Base-by-base conservation (phyloP, 345 rosid genomes). In the Eucalyptus curtisii region DNA sequence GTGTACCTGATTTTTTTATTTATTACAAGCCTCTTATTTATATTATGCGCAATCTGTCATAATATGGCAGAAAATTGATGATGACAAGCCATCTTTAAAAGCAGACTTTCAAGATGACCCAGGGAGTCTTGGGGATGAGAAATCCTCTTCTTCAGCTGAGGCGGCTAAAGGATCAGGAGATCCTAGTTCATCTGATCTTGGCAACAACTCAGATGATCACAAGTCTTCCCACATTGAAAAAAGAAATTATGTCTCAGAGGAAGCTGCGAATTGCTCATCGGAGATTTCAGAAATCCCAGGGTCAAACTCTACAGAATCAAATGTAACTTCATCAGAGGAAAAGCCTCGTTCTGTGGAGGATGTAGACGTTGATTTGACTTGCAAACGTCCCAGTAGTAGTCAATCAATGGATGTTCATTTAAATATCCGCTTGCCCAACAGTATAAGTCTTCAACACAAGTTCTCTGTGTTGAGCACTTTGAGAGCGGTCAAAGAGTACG, bases 371-470 rank as follows among this genome's bases (percentile, higher is more conserved):
- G 87, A 86, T 37, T 42, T 66, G 55, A 86, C 66, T n/a, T 90
- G 85, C 52, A 86, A 66, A 50, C 42, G 31, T 87, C 87, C 87
- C 25, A 86, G 64, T 80, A 88, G 84, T 50, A 92, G 76, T 86
- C 90, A 79, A 50, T 90, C 92, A 66, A 92, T 90, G 91, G 97
- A 95, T 89, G 96, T 94, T 90, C 92, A 93, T 91, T 89, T 97
- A 89, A 95, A 93, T 93, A 96, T 97, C 87, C 93, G 97, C 59
- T 90, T 97, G 90, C 99, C 95, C 82, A 90, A 93, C 90, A 95
- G 98, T 87, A 88, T 71, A 90, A 94, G 92, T 92, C 94, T 97
- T 87, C 96, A 91, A 88, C 96, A 96, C 88, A 97, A 93, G 92
- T 97, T 97, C 91, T 90, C 94, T 55, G 89, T 94, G 91, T 88